phyloP scores from a whole-genome alignment of 495 filamentous ascomycete species.

The Thozetella sp. region DNA sequence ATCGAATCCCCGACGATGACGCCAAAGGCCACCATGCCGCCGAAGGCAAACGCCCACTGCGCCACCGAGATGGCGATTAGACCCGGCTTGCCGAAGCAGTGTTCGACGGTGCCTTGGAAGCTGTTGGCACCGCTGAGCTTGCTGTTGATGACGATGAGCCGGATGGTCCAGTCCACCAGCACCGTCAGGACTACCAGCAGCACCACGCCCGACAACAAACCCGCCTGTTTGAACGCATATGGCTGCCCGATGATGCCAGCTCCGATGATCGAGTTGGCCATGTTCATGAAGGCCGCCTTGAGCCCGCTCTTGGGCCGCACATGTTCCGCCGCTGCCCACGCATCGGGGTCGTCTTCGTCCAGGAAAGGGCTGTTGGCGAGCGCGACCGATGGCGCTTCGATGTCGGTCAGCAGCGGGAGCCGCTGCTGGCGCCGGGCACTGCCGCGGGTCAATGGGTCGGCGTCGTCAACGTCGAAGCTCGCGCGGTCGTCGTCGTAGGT shows the following conservation, averaged over 20 bases:
- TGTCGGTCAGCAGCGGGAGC: slow-evolving; percentile 78
- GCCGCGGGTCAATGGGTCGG: slow-evolving; percentile 26
- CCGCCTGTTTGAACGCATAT: slow-evolving; percentile 91
- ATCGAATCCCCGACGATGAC: slow-evolving; percentile 97
- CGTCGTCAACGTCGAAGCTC: slow-evolving; percentile 37
- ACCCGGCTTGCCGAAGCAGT: slow-evolving; percentile 87
- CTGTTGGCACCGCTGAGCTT: slow-evolving; percentile 90
- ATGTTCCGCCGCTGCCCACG: slow-evolving; percentile 43
- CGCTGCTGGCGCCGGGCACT: slow-evolving; percentile 44
- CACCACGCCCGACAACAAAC: slow-evolving; percentile 75
- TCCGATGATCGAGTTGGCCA: slow-evolving; percentile 98
- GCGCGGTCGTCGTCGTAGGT: slow-evolving; percentile 40
- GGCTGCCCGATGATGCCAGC: slow-evolving; percentile 98
- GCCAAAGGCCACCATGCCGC: slow-evolving; percentile 97
- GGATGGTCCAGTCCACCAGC: slow-evolving; percentile 94
- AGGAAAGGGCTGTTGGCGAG: slow-evolving; percentile 58
- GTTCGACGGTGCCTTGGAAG: slow-evolving; percentile 92
- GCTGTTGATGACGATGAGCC: slow-evolving; percentile 92
- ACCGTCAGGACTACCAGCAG: slow-evolving; percentile 79
- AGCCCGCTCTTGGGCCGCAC: slow-evolving; percentile 49
- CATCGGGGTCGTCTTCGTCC: slow-evolving; percentile 45
- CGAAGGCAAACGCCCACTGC: slow-evolving; percentile 98
- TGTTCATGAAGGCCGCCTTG: slow-evolving; percentile 84
- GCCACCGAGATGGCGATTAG: slow-evolving; percentile 88
- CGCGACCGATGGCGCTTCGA: slow-evolving; percentile 86